Conservation (phyloP, 2,329 filamentous ascomycete genomes). For the Aspergillus sp. region DNA sequence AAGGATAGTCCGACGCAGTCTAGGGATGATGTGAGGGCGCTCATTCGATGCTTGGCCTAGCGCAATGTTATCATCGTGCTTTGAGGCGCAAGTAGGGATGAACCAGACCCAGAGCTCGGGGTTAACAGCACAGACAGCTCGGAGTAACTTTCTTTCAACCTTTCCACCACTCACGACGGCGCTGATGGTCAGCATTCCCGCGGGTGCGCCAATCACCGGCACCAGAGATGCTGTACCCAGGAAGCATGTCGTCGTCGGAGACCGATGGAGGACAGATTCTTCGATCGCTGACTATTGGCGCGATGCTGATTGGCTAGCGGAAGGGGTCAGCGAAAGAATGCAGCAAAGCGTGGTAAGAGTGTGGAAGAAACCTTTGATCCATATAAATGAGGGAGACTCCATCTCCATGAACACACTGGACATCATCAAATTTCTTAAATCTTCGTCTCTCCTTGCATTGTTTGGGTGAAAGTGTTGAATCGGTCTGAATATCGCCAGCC, state of each 20-base stretch:
- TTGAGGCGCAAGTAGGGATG: too few species aligned
- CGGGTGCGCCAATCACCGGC: background rate
- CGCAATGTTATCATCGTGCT: too few species aligned
- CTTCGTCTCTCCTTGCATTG: background rate
- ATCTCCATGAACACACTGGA: background rate
- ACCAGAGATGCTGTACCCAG: background rate
- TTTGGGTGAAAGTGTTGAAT: background rate
- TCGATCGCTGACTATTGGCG: conserved; percentile 8
- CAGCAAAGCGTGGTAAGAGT: background rate
- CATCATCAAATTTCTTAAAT: background rate
- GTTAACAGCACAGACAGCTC: background rate
- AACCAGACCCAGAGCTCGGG: background rate
- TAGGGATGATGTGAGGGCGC: too few species aligned
- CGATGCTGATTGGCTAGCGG: conserved; percentile 7
- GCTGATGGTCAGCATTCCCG: background rate
- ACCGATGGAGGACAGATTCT: background rate
- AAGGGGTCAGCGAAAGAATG: background rate
- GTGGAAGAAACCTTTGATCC: too few species aligned
- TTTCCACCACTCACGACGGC: background rate
- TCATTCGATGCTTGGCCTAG: too few species aligned
- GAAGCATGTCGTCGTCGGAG: background rate
- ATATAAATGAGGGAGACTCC: too few species aligned
- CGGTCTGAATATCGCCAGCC: background rate
- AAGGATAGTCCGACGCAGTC: too few species aligned
- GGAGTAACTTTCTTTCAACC: background rate